Base-by-base conservation (phyloP, 495 filamentous ascomycete genomes). In the Lasiosphaeria hispida region DNA sequence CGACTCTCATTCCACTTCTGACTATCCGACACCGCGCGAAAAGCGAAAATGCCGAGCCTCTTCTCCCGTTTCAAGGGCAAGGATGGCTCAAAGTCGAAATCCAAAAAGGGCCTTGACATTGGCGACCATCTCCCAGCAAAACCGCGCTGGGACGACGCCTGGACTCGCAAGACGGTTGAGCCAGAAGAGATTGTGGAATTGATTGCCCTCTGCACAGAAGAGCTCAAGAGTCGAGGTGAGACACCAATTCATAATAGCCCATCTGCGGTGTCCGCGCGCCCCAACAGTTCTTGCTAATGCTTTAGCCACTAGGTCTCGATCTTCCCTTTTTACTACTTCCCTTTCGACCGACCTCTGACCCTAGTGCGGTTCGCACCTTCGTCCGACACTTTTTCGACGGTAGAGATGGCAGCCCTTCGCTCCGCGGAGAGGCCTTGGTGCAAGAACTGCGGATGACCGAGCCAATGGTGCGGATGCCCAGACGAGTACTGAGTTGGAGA, bases 301-400 rank as follows among this genome's bases (percentile, higher is more conserved):
- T 35, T 64, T 58, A n/a, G 14, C 63, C 55, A 68, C 41, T 60
- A 94, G 92, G 85, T 61, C 85, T 97, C 62, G 87, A 94, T 68
- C 87, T 89, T 55, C 94, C 94, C 0, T 96, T 98, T 72, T 78
- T 97, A 48, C 86, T 98, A 15, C 83, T 98, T n/a, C 95, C 94
- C 7, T 98, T 96, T 74, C 86, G 94, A 60, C 94, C 95, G 6
- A 89, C 86, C 53, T 90, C 92, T 57, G 92, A 98, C 69, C 85
- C 93, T 15, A 95, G 89, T 74, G 88, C 89, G 45, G 90, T 95
- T 48, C 88, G 91, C 69, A 90, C 85, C 15, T 97, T 97, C 67
- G 85, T 98, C 62, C 89, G 93, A 55, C 92, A 93, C 73, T 97
- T 90, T 73, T 98, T 96, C 79, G 87, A 87, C 69, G 69, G 71